phyloP scores from a whole-genome alignment of 371 early-diverging fungal genomes.

The Mucor racemosus region DNA sequence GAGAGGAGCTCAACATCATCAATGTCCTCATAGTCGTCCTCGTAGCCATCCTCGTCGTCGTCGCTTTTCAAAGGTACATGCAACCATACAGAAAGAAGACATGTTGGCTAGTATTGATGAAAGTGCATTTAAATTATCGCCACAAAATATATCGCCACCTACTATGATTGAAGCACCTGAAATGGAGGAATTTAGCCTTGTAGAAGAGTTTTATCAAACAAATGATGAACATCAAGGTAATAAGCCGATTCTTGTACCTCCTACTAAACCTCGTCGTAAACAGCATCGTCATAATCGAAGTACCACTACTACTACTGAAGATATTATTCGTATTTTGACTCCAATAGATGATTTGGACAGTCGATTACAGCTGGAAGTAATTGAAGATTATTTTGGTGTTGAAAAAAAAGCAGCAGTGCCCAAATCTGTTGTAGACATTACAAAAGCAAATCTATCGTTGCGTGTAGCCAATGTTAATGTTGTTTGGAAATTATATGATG shows the following conservation, averaged over 20 bases:
- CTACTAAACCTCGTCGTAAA: constrained; percentile 40
- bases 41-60: background rate
- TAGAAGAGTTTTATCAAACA: constrained; percentile 55
- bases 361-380: constrained; percentile 40
- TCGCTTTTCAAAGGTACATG: constrained; percentile 1
- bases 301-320: constrained; percentile 18
- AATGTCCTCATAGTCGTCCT: background rate
- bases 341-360: constrained; percentile 24
- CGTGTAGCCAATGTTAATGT: constrained; percentile 65
- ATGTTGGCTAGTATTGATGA: constrained; percentile 65
- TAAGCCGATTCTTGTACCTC: constrained; percentile 6
- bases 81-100: constrained; percentile 23
- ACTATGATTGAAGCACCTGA: constrained; percentile 25
- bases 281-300: constrained; percentile 13
- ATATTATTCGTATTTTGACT: constrained; percentile 15
- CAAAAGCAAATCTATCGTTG: constrained; percentile 47
- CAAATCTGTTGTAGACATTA: constrained; percentile 31
- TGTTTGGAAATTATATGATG: constrained; percentile 68
- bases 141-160: constrained; percentile 18
- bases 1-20: background rate
- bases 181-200: constrained; percentile 46
- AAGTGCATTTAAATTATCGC: constrained; percentile 50
- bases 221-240: background rate
- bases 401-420: constrained; percentile 31
- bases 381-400: constrained; percentile 67